Evolutionary conservation across 23 red algal genomes (phyloP).

Genomic region (Gracilaria domingensis): DNA sequence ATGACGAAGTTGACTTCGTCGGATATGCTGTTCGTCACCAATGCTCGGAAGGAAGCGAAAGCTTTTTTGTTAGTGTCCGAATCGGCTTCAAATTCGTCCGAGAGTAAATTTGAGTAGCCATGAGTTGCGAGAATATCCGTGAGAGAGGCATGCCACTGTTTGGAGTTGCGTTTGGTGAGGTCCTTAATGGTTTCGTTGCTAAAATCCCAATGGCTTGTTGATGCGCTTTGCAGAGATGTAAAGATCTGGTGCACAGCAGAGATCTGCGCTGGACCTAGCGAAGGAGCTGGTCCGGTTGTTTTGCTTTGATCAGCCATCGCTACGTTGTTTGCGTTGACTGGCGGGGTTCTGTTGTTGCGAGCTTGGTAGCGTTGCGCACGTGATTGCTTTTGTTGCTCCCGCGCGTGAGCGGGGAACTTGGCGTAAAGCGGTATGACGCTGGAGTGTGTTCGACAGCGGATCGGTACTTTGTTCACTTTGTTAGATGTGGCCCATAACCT

Average conservation of each 20-base stretch:
- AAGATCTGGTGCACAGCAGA: background rate
- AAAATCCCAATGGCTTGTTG: background rate
- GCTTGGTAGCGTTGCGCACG: no score
- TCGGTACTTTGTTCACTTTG: background rate
- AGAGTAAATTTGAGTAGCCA: background rate
- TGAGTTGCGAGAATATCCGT: background rate
- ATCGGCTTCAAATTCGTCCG: background rate
- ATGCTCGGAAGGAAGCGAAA: background rate
- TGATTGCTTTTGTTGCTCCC: no score
- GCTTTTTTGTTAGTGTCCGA: background rate
- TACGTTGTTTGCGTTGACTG: background rate
- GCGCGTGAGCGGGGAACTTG: background rate
- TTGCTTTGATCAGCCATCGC: background rate
- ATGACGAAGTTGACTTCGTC: background rate
- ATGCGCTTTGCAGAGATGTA: background rate
- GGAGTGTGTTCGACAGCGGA: no score
- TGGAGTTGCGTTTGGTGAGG: background rate
- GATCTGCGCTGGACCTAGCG: background rate
- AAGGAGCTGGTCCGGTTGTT: background rate
- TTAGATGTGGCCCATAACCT: background rate
- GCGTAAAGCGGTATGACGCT: background rate
- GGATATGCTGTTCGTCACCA: constrained; percentile 8
- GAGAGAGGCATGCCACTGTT: background rate
- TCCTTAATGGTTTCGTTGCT: background rate
- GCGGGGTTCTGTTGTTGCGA: background rate